phyloP scores from a whole-genome alignment of 768 basidiomycete genomes.

The Coprinopsis sp. region DNA sequence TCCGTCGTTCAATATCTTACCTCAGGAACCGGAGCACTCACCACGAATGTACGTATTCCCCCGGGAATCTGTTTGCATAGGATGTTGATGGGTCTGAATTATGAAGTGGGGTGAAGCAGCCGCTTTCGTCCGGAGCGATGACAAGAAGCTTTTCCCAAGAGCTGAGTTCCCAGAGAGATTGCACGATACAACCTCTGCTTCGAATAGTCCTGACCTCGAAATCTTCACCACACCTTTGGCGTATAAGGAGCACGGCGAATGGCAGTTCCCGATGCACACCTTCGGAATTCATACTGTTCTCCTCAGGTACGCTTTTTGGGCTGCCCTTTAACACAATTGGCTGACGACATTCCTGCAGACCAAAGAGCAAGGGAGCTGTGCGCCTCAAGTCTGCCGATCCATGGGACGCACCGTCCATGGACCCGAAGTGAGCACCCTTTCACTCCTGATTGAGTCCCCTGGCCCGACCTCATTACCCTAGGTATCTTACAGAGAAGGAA shows the following conservation, averaged over 20 bases:
- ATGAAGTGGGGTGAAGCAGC: constrained; percentile 43
- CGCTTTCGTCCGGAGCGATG: constrained; percentile 48
- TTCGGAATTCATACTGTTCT: constrained; percentile 34
- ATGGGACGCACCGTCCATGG: constrained; percentile 31
- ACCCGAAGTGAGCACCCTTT: constrained; percentile 30
- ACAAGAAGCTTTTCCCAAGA: constrained; percentile 42
- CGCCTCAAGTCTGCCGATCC: constrained; percentile 32
- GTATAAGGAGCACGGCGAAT: constrained; percentile 36
- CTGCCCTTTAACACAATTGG: background rate
- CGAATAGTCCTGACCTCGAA: constrained; percentile 40
- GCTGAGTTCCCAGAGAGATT: constrained; percentile 25
- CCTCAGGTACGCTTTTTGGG: constrained; percentile 23
- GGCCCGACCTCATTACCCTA: constrained; percentile 7
- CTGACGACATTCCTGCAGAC: constrained; percentile 19
- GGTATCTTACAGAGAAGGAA: constrained; percentile 34
- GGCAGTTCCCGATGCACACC: constrained; percentile 34
- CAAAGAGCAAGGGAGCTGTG: constrained; percentile 34
- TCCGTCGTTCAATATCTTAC: constrained; percentile 40
- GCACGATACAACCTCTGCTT: constrained; percentile 35
- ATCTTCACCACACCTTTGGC: constrained; percentile 36
- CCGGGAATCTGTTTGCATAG: background rate
- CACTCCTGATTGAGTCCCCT: background rate
- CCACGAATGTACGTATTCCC: constrained; percentile 45
- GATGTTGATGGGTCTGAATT: background rate
- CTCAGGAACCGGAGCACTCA: constrained; percentile 43